Conservation (phyloP, 345 rosid genomes). For the Murraya koenigii region DNA sequence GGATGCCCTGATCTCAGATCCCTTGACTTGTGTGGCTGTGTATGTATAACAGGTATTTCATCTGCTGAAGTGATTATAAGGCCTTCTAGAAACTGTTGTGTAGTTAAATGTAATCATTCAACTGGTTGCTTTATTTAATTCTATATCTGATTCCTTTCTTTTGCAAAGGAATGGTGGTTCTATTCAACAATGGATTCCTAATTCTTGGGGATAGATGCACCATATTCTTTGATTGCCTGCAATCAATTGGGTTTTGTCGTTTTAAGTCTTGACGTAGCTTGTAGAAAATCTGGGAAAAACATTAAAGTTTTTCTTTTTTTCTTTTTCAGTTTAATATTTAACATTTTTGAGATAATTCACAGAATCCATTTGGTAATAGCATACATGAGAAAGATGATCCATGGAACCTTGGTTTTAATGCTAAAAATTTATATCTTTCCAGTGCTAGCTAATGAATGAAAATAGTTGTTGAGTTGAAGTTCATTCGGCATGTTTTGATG, state of each 20-base stretch:
- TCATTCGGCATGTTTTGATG: neutral
- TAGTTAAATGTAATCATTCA: neutral
- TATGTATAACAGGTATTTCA: conserved; percentile 66
- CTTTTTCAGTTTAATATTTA: neutral
- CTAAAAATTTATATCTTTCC: neutral
- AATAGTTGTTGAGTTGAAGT: neutral
- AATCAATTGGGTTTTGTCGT: neutral
- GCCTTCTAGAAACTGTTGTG: neutral
- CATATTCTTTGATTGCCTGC: neutral
- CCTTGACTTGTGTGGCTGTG: conserved; percentile 83
- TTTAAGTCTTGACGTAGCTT: neutral
- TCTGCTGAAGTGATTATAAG: neutral
- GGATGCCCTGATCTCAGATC: conserved; percentile 89
- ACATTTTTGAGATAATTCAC: too few relatives aligned
- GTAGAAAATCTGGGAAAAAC: neutral
- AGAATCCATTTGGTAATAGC: neutral
- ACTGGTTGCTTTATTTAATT: neutral
- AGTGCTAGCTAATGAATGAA: neutral
- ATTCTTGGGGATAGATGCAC: neutral
- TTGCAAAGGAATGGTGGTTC: neutral
- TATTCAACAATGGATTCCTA: neutral
- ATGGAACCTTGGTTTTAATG: neutral
- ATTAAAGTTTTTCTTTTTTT: neutral
- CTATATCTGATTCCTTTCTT: neutral
- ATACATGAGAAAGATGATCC: neutral